A percentile compares a stretch with the other conserved stretches of the same genome.
Evolutionary conservation across 192 early-diverging fungal species (phyloP).

Genomic region (Linnemannia exigua): DNA sequence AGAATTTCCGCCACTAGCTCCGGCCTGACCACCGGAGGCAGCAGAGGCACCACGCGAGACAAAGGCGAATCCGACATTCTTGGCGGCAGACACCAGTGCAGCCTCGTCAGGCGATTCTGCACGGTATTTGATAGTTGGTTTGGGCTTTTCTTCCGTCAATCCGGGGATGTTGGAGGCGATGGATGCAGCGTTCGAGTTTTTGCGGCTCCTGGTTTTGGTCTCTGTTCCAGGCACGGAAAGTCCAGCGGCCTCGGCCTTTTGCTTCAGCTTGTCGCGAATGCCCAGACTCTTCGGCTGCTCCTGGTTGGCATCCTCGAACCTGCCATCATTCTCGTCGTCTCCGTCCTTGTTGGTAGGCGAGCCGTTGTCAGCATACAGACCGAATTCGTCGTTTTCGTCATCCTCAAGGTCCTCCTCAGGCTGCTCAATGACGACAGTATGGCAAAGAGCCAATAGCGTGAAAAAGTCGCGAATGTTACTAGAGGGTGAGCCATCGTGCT

Average conservation of each 20-base stretch:
- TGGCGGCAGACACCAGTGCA: conserved; percentile 84
- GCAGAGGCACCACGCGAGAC: conserved; percentile 53
- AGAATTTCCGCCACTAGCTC: conserved; percentile 8
- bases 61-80: conserved; percentile 84
- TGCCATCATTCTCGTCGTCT: conserved; percentile 56
- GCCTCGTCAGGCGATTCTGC: conserved; percentile 90
- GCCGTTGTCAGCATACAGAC: conserved; percentile 44
- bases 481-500: conserved; percentile 61
- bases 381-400: conserved; percentile 63
- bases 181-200: conserved; percentile 37
- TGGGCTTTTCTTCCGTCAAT: conserved; percentile 3
- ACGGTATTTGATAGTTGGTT: conserved; percentile 65
- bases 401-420: conserved; percentile 57
- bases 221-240: conserved; percentile 45
- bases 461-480: conserved; percentile 87
- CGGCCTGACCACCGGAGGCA: conserved; percentile 22
- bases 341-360: conserved; percentile 11
- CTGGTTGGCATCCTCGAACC: conserved; percentile 31
- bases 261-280: conserved; percentile 39
- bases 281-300: conserved; percentile 30
- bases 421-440: conserved; percentile 94
- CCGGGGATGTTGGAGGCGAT: not conserved
- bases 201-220: conserved; percentile 34
- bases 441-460: conserved; percentile 90
- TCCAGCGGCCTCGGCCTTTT: conserved; percentile 53